Evolutionary conservation across 106 monocot species (phyloP).

Genomic region (Xerophyta viscosa): DNA sequence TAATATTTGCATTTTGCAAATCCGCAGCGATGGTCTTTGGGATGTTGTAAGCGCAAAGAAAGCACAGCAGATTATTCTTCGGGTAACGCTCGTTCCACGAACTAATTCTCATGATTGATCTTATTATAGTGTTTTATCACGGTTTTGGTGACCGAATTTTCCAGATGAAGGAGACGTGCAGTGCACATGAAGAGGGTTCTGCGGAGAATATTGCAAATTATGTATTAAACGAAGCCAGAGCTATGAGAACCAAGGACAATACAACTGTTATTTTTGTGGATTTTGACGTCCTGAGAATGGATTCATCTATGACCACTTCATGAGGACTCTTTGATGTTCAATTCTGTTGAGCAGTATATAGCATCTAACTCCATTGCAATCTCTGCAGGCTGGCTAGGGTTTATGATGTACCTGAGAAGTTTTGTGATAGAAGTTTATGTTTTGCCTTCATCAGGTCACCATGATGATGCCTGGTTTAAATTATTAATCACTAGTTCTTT

Average conservation of each 20-base stretch:
- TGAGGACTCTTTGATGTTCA: no score
- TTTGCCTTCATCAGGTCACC: no score
- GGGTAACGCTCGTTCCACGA: slow-evolving; percentile 32
- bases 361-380: no score
- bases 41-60: slow-evolving; percentile 76
- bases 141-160: slow-evolving; percentile 1
- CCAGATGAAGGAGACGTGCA: slow-evolving; percentile 39
- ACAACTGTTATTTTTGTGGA: slow-evolving; percentile 82
- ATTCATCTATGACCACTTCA: slow-evolving; percentile 11
- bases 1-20: not conserved
- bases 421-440: no score
- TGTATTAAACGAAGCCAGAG: slow-evolving; percentile 63
- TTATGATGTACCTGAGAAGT: no score
- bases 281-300: slow-evolving; percentile 56
- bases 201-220: slow-evolving; percentile 50
- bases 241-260: slow-evolving; percentile 72
- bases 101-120: not conserved
- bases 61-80: slow-evolving; percentile 48
- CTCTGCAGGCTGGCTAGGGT: no score
- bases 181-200: slow-evolving; percentile 11
- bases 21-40: slow-evolving; percentile 89
- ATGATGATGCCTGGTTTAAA: no score
- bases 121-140: not conserved
- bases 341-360: no score
- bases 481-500: no score